A percentile compares a stretch with the other conserved stretches of the same genome.
phyloP scores from a whole-genome alignment of 2,329 filamentous ascomycete genomes.

The Ophiostoma piceae region DNA sequence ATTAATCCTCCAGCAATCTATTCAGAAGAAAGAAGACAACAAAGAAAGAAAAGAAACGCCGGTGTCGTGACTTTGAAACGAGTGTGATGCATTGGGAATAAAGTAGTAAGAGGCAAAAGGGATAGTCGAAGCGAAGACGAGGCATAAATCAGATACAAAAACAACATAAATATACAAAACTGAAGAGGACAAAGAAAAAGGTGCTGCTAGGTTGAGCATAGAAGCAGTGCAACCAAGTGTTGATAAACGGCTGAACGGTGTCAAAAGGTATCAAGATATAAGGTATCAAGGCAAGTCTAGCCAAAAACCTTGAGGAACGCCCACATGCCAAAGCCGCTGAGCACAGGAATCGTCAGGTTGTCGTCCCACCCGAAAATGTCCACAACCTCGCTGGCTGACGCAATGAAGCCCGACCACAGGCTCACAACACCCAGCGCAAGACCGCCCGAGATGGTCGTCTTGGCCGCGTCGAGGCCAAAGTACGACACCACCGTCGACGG shows the following conservation, averaged over 20 bases:
- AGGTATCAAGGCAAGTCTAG: constrained; percentile 29
- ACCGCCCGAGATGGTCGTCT: constrained; percentile 61
- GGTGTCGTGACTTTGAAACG: constrained; percentile 6
- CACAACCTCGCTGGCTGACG: constrained; percentile 81
- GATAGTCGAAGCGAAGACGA: not conserved
- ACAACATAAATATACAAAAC: constrained; percentile 1
- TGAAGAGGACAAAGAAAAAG: not conserved
- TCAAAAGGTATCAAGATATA: not conserved
- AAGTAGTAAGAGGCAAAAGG: not conserved
- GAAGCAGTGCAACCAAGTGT: not conserved
- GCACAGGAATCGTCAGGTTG: constrained; percentile 90
- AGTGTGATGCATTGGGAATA: constrained; percentile 11
- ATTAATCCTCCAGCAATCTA: not conserved
- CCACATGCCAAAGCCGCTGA: constrained; percentile 86
- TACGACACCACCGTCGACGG: constrained; percentile 49
- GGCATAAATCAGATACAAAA: not conserved
- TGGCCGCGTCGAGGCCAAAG: constrained; percentile 33
- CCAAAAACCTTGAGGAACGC: constrained; percentile 86
- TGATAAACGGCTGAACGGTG: not conserved
- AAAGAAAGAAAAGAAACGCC: constrained; percentile 3
- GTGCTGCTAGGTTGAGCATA: constrained; percentile 6
- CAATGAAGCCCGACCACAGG: constrained; percentile 80
- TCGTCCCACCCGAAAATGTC: constrained; percentile 95
- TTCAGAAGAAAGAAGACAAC: not conserved
- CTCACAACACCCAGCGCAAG: constrained; percentile 75